These are phyloP conservation scores for Ophiocordyceps unilateralis DNA, from an alignment of 2,329 filamentous ascomycete species.

Conservation along the genomic window DNA sequence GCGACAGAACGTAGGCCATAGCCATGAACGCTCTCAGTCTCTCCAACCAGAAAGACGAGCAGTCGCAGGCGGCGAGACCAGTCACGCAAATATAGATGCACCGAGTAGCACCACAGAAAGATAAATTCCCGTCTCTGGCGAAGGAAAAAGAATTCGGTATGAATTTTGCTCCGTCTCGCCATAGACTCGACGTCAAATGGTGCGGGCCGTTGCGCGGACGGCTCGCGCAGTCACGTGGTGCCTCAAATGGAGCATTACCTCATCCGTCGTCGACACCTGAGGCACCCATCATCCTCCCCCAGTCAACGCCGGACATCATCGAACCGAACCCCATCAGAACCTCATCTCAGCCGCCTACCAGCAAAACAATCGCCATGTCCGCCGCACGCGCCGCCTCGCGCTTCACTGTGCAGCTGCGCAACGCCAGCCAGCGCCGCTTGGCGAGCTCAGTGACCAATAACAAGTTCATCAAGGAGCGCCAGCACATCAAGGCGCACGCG, in stretches of 20 bases:
- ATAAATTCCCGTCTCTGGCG: too few species aligned
- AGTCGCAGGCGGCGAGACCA: too few species aligned
- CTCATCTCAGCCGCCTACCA: conserved; percentile 2
- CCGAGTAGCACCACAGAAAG: too few species aligned
- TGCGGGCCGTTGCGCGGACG: conserved; percentile 5
- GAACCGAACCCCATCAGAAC: conserved; percentile 2
- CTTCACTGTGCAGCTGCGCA: conserved; percentile 40
- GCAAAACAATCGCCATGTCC: conserved; percentile 35
- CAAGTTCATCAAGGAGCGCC: conserved; percentile 82
- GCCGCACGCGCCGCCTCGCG: conserved; percentile 46
- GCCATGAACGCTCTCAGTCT: not conserved
- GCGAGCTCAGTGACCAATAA: conserved; percentile 66
- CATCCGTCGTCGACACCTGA: conserved; percentile 8
- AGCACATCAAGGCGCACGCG: conserved; percentile 82
- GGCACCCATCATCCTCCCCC: conserved; percentile 11
- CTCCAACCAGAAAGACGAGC: too few species aligned
- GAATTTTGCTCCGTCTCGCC: not conserved
- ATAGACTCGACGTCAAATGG: too few species aligned
- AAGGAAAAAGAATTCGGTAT: too few species aligned
- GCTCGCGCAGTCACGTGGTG: conserved; percentile 14
- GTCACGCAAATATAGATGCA: too few species aligned
- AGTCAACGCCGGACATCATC: not conserved
- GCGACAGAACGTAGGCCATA: not conserved
- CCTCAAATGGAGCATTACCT: not conserved
- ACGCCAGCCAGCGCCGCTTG: conserved; percentile 50